These are phyloP conservation scores for Trametes maxima DNA, from an alignment of 768 basidiomycete genomes.

Conservation along the genomic window DNA sequence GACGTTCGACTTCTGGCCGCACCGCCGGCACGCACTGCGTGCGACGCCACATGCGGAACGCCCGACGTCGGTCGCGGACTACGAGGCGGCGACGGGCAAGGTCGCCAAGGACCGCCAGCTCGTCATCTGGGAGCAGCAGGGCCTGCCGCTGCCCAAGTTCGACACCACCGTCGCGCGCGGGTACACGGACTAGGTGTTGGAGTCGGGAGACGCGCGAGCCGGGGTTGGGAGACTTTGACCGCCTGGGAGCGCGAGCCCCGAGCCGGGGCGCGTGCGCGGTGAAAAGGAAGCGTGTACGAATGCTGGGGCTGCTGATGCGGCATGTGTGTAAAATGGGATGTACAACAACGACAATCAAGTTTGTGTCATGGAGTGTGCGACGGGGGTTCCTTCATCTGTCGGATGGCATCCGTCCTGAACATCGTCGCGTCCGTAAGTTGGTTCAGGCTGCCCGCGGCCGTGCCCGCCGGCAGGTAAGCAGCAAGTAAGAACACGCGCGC, in stretches of 20 bases:
- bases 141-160: slow-evolving; percentile 40
- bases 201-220: background rate
- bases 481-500: no score
- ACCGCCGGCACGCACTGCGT: slow-evolving; percentile 74
- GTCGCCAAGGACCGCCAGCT: slow-evolving; percentile 72
- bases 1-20: slow-evolving; percentile 82
- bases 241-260: background rate
- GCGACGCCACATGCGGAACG: slow-evolving; percentile 82
- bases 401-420: background rate
- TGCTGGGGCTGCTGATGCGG: background rate
- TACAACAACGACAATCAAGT: background rate
- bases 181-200: slow-evolving; percentile 54
- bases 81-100: slow-evolving; percentile 64
- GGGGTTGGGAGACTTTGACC: background rate
- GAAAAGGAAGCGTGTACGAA: background rate
- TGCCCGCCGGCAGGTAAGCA: no score
- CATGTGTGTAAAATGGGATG: background rate
- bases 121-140: slow-evolving; percentile 72
- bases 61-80: slow-evolving; percentile 75
- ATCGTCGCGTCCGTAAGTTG: background rate
- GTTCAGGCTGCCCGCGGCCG: no score
- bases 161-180: slow-evolving; percentile 44
- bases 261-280: background rate
- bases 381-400: background rate
- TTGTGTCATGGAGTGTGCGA: background rate